Evolutionary conservation across 768 basidiomycete species (phyloP).

Genomic region (Trametes cinnabarina): DNA sequence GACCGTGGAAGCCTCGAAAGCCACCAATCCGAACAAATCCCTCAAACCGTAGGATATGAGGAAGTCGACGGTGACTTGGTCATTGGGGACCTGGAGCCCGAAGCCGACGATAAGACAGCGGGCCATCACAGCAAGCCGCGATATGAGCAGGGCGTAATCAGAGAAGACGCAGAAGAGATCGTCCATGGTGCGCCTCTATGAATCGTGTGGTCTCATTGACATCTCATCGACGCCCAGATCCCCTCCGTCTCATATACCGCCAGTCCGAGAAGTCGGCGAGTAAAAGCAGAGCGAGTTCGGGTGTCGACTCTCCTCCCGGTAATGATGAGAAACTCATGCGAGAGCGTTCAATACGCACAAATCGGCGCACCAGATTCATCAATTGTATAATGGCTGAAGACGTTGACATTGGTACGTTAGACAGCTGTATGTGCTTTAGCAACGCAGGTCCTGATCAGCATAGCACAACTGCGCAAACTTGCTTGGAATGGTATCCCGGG

Average conservation of each 20-base stretch:
- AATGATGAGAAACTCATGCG: conserved; percentile 56
- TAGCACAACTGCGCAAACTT: conserved; percentile 83
- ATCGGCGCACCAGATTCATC: conserved; percentile 76
- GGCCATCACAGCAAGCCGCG: conserved; percentile 39
- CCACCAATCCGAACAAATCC: conserved; percentile 21
- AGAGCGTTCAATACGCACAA: conserved; percentile 75
- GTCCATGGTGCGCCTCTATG: conserved; percentile 58
- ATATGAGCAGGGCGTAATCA: conserved; percentile 49
- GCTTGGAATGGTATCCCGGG: conserved; percentile 93
- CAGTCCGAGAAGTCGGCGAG: conserved; percentile 30
- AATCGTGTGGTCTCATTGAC: conserved; percentile 19
- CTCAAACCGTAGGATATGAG: conserved; percentile 43
- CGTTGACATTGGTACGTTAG: conserved; percentile 72
- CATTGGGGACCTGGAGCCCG: conserved; percentile 70
- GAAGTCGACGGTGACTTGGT: conserved; percentile 78
- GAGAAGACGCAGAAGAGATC: conserved; percentile 70
- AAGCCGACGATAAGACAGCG: conserved; percentile 35
- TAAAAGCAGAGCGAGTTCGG: not conserved
- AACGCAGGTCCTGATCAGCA: not conserved
- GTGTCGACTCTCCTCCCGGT: not conserved
- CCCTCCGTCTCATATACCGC: conserved; percentile 51
- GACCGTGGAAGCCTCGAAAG: conserved; percentile 28
- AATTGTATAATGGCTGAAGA: conserved; percentile 74
- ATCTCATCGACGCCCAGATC: conserved; percentile 46
- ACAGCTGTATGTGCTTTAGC: not conserved